Evolutionary conservation across 192 early-diverging fungal genomes (phyloP), one percentile per base, ranked within the genome.

Genomic region (Paraglomus brasilianum): DNA sequence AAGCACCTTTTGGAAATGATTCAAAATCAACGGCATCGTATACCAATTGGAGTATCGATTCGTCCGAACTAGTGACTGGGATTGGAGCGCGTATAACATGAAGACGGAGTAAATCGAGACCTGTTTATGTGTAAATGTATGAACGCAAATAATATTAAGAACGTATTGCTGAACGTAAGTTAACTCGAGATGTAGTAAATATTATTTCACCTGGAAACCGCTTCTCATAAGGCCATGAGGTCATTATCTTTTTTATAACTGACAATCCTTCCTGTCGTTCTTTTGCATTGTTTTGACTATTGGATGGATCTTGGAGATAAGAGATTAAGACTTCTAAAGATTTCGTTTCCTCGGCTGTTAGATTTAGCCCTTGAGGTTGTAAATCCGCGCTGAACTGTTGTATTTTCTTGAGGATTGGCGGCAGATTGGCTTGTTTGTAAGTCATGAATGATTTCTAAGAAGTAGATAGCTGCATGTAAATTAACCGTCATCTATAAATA

Each of bases 21-120:
- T 5, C 49, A 14, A 69, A 40, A 30, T 38, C 17, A 40, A 30
- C 55, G 13, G 22, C 24, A 8, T 56, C 40, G n/a, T 11, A 38
- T 4, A 69, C 38, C 15, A 69, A 22, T 30, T 58, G 17, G 47
- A 69, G n/a, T 6, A 69, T 58, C 36, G 19, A 50, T 15, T 57
- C 21, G 8, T 58, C 53, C 9, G n/a, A 11, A n/a, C 47, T 47
- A 50, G 43, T 17, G 56, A 86, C 74, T 14, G 86, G 74, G 36
- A 66, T 58, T 3, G 83, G 74, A 1, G 86, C 78, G 51, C 83
- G 77, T 4, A 92, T 72, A 0, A 87, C 82, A 4, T 77, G 70
- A 11, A 96, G 73, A 4, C 96, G 89, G 21, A 97, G 67, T 19
- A 97, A 72, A 70, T 98, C 96, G 39, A 98, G 82, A 6, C 83